phyloP scores from a whole-genome alignment of 176 grass and related monocot species.

The Triticum urartu region DNA sequence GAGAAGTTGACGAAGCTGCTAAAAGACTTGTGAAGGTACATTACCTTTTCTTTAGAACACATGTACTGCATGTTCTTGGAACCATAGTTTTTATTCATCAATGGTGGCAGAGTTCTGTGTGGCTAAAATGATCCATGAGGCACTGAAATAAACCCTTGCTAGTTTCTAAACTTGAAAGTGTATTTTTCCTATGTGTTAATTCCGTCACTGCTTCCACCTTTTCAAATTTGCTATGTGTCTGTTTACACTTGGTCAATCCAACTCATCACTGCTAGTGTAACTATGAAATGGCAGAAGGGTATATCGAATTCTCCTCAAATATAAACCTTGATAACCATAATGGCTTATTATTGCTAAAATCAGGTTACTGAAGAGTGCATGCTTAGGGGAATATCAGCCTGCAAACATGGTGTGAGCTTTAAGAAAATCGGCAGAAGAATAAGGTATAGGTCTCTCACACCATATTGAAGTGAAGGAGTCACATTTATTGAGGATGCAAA shows the following conservation, averaged over 20 bases:
- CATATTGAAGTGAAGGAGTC: neutral
- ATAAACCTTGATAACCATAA: slow-evolving; percentile 20
- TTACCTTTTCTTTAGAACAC: neutral
- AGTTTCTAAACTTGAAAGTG: neutral
- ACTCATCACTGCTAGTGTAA: neutral
- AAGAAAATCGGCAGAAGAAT: slow-evolving; percentile 95
- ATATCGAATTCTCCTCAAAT: neutral
- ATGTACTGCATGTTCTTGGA: neutral
- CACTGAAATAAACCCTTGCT: neutral
- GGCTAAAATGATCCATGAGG: neutral
- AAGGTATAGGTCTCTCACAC: slow-evolving; percentile 46
- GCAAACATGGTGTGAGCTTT: slow-evolving; percentile 81
- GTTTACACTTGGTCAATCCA: neutral
- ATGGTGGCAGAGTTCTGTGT: neutral
- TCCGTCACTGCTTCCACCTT: neutral
- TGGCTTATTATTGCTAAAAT: slow-evolving; percentile 18
- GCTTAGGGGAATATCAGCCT: slow-evolving; percentile 78
- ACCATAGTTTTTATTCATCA: neutral
- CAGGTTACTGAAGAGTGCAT: slow-evolving; percentile 94
- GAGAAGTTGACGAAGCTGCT: slow-evolving; percentile 81
- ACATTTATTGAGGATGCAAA: neutral
- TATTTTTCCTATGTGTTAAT: neutral
- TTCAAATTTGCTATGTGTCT: neutral
- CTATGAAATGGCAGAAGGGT: slow-evolving; percentile 5
- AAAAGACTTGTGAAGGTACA: slow-evolving; percentile 89